Evolutionary conservation across 495 filamentous ascomycete species (phyloP), one percentile per base, ranked within the genome.

Genomic region (Podospora tetraspora): DNA sequence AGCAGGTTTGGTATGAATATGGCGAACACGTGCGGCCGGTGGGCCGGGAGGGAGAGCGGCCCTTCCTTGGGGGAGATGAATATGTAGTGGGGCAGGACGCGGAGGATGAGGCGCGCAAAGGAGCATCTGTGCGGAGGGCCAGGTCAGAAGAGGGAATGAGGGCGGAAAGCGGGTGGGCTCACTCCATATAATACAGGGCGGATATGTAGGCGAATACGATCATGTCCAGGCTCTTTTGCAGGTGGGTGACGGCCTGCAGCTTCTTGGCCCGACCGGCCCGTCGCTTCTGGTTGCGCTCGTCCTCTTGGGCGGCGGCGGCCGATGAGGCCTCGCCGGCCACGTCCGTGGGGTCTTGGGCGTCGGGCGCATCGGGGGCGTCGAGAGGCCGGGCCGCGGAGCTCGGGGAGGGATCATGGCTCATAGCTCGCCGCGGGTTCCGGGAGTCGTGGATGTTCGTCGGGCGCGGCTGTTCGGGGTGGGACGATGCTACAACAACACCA

Each of bases 111-210:
- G 32, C 89, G 85, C 68, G 90, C 77, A 68, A 95, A 85, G 3
- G 92, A 96, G 77, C 90, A 92, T 78, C 93, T 97, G 73, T 9
- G 34, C 27, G 27, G n/a, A 27, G 13, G 24, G 7, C 16, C 3
- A 21, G 32, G 25, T 16, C 27, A 59, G 57, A 16, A 13, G 9
- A 9, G 24, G 4, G 6, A 12, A 1, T 3, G 1, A 3, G 3
- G n/a, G 29, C 10, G 58, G 22, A 25, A n/a, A 11, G n/a, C 27
- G 23, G 16, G 34, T 27, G 7, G 27, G 43, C 90, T 71, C 81
- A 96, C 93, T 97, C 93, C 86, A 96, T 90, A 77, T 95, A 96
- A 80, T 97, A 97, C 67, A 96, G 72, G 57, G 89, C 85, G 56
- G 90, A 91, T 34, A 96, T 81, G 80, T 96, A 86, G 68, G 88